Percentiles rank a stretch among this genome's conserved stretches.
Conservation (phyloP, 345 rosid species). For the Mallotus nudiflorus region DNA sequence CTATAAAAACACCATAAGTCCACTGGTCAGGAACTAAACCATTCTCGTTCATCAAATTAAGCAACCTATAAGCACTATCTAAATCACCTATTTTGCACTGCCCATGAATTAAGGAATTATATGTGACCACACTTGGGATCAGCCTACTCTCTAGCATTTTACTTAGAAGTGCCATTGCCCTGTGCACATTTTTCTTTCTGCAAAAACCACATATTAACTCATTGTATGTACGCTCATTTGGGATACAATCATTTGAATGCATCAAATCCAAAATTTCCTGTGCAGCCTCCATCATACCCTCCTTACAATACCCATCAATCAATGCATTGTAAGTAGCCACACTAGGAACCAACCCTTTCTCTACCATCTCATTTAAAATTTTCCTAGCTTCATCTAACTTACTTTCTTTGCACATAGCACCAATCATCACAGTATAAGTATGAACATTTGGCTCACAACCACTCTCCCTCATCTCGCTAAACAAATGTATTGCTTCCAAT, state of each 20-base stretch:
- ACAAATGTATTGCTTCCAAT: slow-evolving; percentile 53
- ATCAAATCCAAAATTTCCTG: slow-evolving; percentile 63
- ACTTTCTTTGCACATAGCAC: slow-evolving; percentile 56
- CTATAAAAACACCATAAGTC: slow-evolving; percentile 68
- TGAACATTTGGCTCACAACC: slow-evolving; percentile 75
- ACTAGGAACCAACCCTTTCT: slow-evolving; percentile 60
- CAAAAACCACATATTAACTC: slow-evolving; percentile 73
- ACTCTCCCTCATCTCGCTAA: slow-evolving; percentile 58
- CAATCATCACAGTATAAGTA: slow-evolving; percentile 72
- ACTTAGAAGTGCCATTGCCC: slow-evolving; percentile 68
- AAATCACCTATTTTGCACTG: slow-evolving; percentile 72
- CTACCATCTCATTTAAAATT: slow-evolving; percentile 53
- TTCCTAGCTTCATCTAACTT: slow-evolving; percentile 59
- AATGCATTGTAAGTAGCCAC: slow-evolving; percentile 83
- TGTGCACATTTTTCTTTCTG: slow-evolving; percentile 66
- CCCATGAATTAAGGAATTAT: slow-evolving; percentile 70
- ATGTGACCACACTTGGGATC: slow-evolving; percentile 57
- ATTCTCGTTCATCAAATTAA: slow-evolving; percentile 58
- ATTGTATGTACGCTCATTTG: slow-evolving; percentile 81
- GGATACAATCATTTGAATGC: slow-evolving; percentile 54
- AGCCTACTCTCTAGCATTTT: slow-evolving; percentile 58
- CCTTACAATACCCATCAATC: slow-evolving; percentile 79
- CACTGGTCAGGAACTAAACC: slow-evolving; percentile 69
- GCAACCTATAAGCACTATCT: slow-evolving; percentile 70
- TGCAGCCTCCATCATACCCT: slow-evolving; percentile 60